Conservation (phyloP, 2,329 filamentous ascomycete genomes). For the Balansia obtecta region DNA sequence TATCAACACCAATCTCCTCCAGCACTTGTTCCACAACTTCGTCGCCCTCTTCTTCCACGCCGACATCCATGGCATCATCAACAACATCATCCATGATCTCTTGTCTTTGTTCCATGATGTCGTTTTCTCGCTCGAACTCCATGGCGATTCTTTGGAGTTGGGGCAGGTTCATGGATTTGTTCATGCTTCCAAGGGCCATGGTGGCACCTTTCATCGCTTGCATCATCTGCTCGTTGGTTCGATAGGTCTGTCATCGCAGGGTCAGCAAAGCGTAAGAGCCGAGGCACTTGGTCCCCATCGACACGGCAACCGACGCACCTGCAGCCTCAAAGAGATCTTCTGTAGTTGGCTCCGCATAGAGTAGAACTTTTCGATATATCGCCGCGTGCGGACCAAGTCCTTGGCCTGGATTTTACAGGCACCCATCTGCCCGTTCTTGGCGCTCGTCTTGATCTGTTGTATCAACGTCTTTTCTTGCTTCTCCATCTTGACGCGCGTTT, state of each 20-base stretch:
- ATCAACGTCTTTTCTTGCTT: slow-evolving; percentile 98
- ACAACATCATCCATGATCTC: slow-evolving; percentile 99
- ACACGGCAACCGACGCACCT: slow-evolving; percentile 40
- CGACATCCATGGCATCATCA: slow-evolving; percentile 86
- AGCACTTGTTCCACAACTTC: slow-evolving; percentile 94
- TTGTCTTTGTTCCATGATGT: slow-evolving; percentile 97
- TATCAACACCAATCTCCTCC: slow-evolving; percentile 91
- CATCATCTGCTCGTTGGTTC: slow-evolving; percentile 99
- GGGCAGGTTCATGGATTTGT: slow-evolving; percentile 92
- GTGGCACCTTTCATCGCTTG: slow-evolving; percentile 98
- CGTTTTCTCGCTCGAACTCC: slow-evolving; percentile 98
- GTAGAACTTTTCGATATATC: slow-evolving; percentile 97
- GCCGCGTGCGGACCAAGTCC: slow-evolving; percentile 82
- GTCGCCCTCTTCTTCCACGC: slow-evolving; percentile 87
- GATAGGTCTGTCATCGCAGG: slow-evolving; percentile 56
- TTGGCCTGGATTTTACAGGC: slow-evolving; percentile 97
- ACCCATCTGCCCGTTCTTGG: slow-evolving; percentile 97
- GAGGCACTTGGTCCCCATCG: background rate
- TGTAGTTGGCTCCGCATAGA: slow-evolving; percentile 95
- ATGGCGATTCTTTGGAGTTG: slow-evolving; percentile 92
- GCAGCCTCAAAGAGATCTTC: slow-evolving; percentile 86
- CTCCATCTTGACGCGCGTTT: slow-evolving; percentile 89
- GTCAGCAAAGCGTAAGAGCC: slow-evolving; percentile 2
- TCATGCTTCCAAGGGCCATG: slow-evolving; percentile 88
- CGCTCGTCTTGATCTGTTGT: slow-evolving; percentile 93